Percentiles rank a stretch among this genome's conserved stretches.
phyloP scores from a whole-genome alignment of 305 asterid species.

The Fraxinus baroniana region DNA sequence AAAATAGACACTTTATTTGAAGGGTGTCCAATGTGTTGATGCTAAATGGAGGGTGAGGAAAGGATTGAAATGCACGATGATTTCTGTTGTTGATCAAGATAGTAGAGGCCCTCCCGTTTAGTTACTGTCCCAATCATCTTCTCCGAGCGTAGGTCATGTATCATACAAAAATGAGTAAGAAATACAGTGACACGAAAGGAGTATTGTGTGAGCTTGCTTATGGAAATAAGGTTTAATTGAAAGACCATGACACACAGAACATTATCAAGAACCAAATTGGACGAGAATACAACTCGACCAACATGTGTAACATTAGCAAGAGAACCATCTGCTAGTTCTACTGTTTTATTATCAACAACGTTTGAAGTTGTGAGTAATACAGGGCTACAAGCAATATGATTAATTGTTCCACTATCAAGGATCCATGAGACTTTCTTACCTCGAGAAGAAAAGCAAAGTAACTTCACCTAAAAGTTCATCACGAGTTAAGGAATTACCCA shows the following conservation, averaged over 20 bases:
- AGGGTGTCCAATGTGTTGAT: not conserved
- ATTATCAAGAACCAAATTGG: not conserved
- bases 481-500: too few relatives aligned
- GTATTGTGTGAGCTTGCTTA: not conserved
- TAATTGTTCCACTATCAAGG: constrained; percentile 7
- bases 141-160: not conserved
- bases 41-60: not conserved
- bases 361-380: not conserved
- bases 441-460: too few relatives aligned
- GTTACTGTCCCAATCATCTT: constrained; percentile 24
- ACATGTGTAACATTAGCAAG: not conserved
- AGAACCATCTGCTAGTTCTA: not conserved
- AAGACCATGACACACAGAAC: not conserved
- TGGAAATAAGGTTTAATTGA: constrained; percentile 4
- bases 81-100: not conserved
- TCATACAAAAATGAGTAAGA: constrained; percentile 4
- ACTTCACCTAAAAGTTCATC: too few relatives aligned
- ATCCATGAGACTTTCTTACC: not conserved
- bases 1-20: not conserved
- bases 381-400: constrained; percentile 4
- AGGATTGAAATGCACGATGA: not conserved
- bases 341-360: not conserved
- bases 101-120: not conserved
- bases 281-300: not conserved
- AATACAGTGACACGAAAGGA: not conserved